Conservation (phyloP, 768 basidiomycete species). For the Psilocybe azurescens region DNA sequence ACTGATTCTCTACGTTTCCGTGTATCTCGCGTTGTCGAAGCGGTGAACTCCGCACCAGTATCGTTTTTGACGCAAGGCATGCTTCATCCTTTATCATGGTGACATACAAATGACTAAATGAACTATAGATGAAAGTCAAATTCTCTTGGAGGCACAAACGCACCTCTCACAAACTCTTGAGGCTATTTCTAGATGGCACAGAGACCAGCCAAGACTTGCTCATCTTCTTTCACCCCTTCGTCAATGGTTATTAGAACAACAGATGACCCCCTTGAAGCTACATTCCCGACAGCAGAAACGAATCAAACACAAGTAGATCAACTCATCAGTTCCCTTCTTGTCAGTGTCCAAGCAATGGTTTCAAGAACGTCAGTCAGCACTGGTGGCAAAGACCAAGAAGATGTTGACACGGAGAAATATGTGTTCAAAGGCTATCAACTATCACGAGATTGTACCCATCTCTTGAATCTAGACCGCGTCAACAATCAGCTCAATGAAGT, state of each 20-base stretch:
- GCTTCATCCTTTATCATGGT: not conserved
- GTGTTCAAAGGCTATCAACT: constrained; percentile 52
- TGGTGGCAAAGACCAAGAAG: constrained; percentile 29
- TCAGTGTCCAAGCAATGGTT: constrained; percentile 68
- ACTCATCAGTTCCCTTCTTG: constrained; percentile 67
- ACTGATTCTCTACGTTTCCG: not conserved
- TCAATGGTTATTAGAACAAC: constrained; percentile 36
- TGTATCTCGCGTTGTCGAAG: constrained; percentile 1
- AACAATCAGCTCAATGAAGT: constrained; percentile 43
- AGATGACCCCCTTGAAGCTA: constrained; percentile 15
- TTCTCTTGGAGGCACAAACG: constrained; percentile 32
- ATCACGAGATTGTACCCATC: constrained; percentile 49
- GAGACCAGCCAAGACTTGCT: constrained; percentile 28
- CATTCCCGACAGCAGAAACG: constrained; percentile 6
- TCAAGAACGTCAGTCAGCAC: constrained; percentile 37
- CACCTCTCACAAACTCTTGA: constrained; percentile 24
- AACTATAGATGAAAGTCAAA: constrained; percentile 40
- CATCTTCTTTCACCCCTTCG: constrained; percentile 39
- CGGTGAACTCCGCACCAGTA: not conserved
- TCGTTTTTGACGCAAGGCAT: constrained; percentile 19
- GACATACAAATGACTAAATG: not conserved
- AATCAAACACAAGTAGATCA: constrained; percentile 33
- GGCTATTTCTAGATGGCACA: constrained; percentile 31
- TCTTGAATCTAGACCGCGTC: constrained; percentile 54
- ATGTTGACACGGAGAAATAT: constrained; percentile 48